phyloP scores from a whole-genome alignment of 768 basidiomycete genomes.

The Agrocybe chaxingu region DNA sequence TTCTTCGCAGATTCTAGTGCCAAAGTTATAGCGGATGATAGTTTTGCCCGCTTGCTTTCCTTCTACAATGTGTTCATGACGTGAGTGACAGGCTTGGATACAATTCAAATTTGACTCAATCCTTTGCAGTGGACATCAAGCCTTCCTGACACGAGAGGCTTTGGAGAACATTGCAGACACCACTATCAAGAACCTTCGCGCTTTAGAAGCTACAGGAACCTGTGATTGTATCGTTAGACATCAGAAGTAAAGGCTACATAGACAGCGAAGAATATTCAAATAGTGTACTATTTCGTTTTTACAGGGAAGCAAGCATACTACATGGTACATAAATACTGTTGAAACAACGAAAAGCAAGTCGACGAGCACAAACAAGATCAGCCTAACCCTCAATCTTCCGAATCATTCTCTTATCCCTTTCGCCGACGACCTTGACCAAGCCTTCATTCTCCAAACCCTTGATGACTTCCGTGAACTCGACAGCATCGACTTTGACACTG shows the following conservation, averaged over 20 bases:
- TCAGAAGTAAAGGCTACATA: too few relatives aligned
- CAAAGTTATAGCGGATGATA: constrained; percentile 43
- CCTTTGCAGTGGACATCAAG: constrained; percentile 37
- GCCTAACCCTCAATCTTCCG: constrained; percentile 48
- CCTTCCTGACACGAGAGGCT: constrained; percentile 39
- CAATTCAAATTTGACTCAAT: not conserved
- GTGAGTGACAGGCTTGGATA: constrained; percentile 14
- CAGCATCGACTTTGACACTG: constrained; percentile 70
- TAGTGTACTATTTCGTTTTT: too few relatives aligned
- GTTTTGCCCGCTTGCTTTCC: constrained; percentile 39
- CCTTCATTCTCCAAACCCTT: constrained; percentile 84
- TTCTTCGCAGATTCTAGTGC: constrained; percentile 42
- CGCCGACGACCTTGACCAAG: constrained; percentile 79
- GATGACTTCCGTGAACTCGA: constrained; percentile 82
- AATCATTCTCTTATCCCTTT: constrained; percentile 82
- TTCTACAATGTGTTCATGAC: constrained; percentile 47
- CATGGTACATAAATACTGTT: not conserved
- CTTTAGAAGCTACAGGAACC: constrained; percentile 28
- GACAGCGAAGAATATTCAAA: too few relatives aligned
- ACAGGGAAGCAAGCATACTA: too few relatives aligned
- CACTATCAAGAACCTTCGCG: constrained; percentile 32
- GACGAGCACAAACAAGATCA: not conserved
- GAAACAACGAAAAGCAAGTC: not conserved
- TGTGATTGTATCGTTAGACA: constrained; percentile 7
- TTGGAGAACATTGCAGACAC: constrained; percentile 37